Base-by-base conservation (phyloP, 1,139 yeast species). In the Debaryomyces fabryi region DNA sequence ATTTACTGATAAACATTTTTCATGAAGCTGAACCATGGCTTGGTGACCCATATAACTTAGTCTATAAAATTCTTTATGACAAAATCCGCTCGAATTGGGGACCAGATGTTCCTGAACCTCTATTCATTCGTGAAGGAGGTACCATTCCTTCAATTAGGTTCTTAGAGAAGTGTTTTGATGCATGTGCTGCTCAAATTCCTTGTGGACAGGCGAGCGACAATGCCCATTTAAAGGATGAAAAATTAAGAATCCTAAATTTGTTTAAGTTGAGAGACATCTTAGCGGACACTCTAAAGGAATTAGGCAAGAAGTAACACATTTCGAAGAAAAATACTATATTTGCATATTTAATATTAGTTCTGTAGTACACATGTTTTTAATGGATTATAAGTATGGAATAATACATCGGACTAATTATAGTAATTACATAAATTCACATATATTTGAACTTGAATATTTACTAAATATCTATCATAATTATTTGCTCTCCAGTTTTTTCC, bases 1-100 rank as follows among this genome's bases (percentile, higher is more conserved):
- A 76, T 35, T 60, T 92, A 33, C 65, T 70, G 15, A 68, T 92
- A 18, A 72, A 78, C 34, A 78, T 90, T 36, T 77, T 85, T 54
- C 91, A 90, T 59, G 93, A 87, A 60, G 96, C 96, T 0, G 98
- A 92, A 60, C 96, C 98, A 1, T 93, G 99, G 99, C 71, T 93
- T 10, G 98, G 97, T 4, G 91, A 93, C 57, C 88, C 93, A 4
- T 66, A 76, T 9, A 91, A 88, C 61, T 76, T 76, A 37, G 89
- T 92, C 1, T 93, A 88, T 65, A 76, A 80, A 56, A 74, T 86
- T 7, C 71, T 92, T 36, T 75, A 76, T 46, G 70, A 79, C 25
- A 88, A 88, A 43, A 72, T 92, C 32, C 66, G 70, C 39, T 64
- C 70, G 5, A 85, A 85, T 49, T 86, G 95, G 93, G 82, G 78